Evolutionary conservation across 1,284 basidiomycete genomes (phyloP), one percentile per base, ranked within the genome.

Genomic region (Polyporus tsugae): DNA sequence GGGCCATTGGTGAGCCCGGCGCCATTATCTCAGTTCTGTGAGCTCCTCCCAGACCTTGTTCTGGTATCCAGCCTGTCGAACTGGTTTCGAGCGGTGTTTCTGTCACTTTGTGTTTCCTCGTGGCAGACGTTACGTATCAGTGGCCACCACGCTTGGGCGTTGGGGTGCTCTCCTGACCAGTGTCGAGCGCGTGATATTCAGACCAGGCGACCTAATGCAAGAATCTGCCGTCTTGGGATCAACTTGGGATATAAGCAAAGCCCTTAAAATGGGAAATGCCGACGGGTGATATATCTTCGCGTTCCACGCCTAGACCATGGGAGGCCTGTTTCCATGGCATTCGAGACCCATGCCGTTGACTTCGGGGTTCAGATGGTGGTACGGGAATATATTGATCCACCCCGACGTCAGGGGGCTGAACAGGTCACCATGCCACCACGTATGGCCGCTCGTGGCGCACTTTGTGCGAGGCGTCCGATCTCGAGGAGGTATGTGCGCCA

Each of bases 391-490:
- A 53, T 62, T 36, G 15, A 39, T 63, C 70, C 71, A 59, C 71
- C 67, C 71, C 71, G n/a, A 72, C 60, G 68, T 72, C 71, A 68
- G 44, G 39, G 41, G 58, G 36, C 57, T 66, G 66, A 61, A 39
- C 62, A 60, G 66, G 70, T 73, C 69, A 46, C 72, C 70, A 73
- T 71, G 72, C 69, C 68, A 72, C 71, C 67, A 62, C 66, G 64
- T 67, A 66, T 68, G 72, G 64, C 69, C 39, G 41, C 57, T 58
- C 65, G 65, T 35, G 59, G 65, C n/a, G 71, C 63, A 66, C 58
- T 53, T 64, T 57, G 53, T 46, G 67, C 62, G 55, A 65, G 65
- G 69, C 63, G 63, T 65, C 67, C 64, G 59, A 65, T 59, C 49
- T 44, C 38, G 22, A 55, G 60, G 44, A 53, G 41, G 62, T 49